Evolutionary conservation across 176 grass and related monocot genomes (phyloP).

Genomic region (Musa beccarii): DNA sequence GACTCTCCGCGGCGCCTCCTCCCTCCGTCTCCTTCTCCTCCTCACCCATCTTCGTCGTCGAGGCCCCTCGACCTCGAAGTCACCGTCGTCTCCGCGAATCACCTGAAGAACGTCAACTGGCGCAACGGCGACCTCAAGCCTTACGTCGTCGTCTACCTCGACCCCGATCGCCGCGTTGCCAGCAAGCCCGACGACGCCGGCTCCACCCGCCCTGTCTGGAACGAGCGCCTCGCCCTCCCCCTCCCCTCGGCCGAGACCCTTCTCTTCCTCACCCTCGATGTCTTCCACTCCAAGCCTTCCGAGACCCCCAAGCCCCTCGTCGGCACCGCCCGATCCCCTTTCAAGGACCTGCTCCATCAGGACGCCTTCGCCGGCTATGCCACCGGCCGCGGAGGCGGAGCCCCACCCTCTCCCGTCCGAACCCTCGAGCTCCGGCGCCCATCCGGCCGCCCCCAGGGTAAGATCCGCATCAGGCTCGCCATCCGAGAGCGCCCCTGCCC

Average conservation of each 20-base stretch:
- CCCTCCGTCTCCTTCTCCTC: conserved; percentile 12
- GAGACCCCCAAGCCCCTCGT: conserved; percentile 91
- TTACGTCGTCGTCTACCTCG: conserved; percentile 79
- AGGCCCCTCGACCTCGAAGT: conserved; percentile 59
- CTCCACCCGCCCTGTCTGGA: conserved; percentile 69
- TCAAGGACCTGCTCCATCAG: conserved; percentile 56
- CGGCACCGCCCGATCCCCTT: conserved; percentile 49
- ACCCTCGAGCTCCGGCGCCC: conserved; percentile 64
- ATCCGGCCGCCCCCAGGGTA: conserved; percentile 80
- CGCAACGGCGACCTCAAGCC: conserved; percentile 70
- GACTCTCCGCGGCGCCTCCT: conserved; percentile 8
- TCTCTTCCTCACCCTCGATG: conserved; percentile 63
- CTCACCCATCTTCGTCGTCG: conserved; percentile 10
- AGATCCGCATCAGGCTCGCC: conserved; percentile 60
- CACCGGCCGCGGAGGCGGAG: background rate
- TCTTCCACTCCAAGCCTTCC: conserved; percentile 93
- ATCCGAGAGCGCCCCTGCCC: conserved; percentile 53
- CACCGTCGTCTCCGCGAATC: conserved; percentile 76
- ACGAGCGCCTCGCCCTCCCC: conserved; percentile 65
- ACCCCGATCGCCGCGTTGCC: conserved; percentile 57
- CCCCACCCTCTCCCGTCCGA: conserved; percentile 34
- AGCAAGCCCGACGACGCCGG: conserved; percentile 75
- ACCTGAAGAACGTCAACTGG: conserved; percentile 99
- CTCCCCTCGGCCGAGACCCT: conserved; percentile 43
- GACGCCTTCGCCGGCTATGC: conserved; percentile 24